Evolutionary conservation across 2,329 filamentous ascomycete species (phyloP).

Genomic region (Cercospora sp.): DNA sequence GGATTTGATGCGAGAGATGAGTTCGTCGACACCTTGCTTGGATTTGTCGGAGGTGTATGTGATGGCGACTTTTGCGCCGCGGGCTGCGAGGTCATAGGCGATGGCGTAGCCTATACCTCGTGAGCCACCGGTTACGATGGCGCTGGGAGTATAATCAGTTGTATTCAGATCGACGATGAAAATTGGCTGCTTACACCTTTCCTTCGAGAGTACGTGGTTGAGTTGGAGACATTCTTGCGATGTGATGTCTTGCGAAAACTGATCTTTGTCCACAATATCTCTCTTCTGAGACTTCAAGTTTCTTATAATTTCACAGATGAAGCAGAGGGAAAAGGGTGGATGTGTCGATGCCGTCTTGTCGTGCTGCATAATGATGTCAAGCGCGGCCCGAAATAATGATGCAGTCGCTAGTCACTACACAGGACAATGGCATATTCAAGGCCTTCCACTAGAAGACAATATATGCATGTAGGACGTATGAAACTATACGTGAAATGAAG

Average conservation of each 20-base stretch:
- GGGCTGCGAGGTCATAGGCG: slow-evolving; percentile 50
- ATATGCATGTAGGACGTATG: too few relatives aligned
- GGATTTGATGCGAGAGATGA: slow-evolving; percentile 40
- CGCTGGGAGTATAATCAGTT: slow-evolving; percentile 36
- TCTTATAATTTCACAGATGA: neutral
- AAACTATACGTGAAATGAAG: too few relatives aligned
- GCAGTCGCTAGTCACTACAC: neutral
- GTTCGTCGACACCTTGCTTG: slow-evolving; percentile 35
- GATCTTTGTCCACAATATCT: too few relatives aligned
- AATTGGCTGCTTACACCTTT: slow-evolving; percentile 25
- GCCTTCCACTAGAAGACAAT: neutral
- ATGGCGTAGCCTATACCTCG: slow-evolving; percentile 53
- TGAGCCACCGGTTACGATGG: slow-evolving; percentile 54
- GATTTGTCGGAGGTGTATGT: slow-evolving; percentile 47
- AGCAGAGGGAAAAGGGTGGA: neutral
- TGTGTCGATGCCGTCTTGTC: neutral
- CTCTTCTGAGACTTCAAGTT: too few relatives aligned
- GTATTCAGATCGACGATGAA: neutral
- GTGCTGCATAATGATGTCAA: slow-evolving; percentile 6
- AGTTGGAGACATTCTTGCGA: slow-evolving; percentile 15
- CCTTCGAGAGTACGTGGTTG: slow-evolving; percentile 28
- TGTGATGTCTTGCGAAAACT: neutral
- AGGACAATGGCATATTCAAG: neutral
- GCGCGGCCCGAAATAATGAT: neutral
- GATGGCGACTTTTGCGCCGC: slow-evolving; percentile 50